Base-by-base conservation (phyloP, 768 basidiomycete species). In the Lentinula boryana region DNA sequence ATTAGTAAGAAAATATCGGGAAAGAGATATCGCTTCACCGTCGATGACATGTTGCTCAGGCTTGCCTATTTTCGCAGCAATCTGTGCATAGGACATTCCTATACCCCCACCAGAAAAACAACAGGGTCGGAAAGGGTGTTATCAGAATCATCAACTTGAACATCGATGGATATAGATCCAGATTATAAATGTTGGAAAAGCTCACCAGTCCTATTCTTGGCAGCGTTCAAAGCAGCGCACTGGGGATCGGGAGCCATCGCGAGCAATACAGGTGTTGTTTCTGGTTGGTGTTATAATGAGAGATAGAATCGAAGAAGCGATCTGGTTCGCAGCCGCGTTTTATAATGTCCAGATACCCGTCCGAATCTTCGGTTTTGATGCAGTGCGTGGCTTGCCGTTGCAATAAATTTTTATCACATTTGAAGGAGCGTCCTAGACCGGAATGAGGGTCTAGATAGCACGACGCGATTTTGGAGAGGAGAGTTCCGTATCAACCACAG, bases 211-310 rank as follows among this genome's bases (percentile, higher is more conserved):
- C 68, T 73, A 1, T 66, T 56, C 74, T 82, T 76, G 12, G 86
- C 87, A 32, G 72, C 73, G 64, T 74, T 75, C 65, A 90, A 75
- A 51, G 86, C 86, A 65, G 77, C 65, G 72, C 88, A 89, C 68
- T 78, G 80, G 9, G 81, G 81, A 72, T 78, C 75, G 58, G 80
- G 74, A 52, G 81, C 72, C 80, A 81, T 85, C 60, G 61, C 70
- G 62, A 60, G 18, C 38, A 12, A 40, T 55, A n/a, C 10, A 21
- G 16, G 18, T 21, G 1, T 23, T 27, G 27, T 8, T 9, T 10
- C 32, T 12, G 32, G 40, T 5, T 31, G 9, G 18, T 0, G 40
- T 36, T 43, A 8, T 38, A 38, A 38, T 13, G 36, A 38, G 36
- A 38, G 7, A 8, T 8, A 8, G 2, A 13, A 8, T 38, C 36